Evolutionary conservation across 164 flowering plant species (phyloP), one percentile per base, ranked within the genome.

Genomic region (Dillenia suffruticosa): DNA sequence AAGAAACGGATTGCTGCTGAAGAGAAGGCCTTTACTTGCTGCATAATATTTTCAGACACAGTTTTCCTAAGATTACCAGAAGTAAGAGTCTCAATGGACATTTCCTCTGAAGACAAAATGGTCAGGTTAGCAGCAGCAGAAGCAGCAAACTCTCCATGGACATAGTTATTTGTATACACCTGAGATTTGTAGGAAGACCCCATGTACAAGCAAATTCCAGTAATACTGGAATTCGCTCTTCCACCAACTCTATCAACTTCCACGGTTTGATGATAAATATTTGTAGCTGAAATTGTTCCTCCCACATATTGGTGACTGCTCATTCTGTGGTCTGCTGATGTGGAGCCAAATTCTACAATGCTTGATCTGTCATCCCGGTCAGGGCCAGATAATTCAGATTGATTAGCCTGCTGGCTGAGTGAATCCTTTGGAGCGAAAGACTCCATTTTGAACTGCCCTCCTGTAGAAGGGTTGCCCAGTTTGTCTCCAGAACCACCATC

Each of bases 131-230:
- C 92, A 72, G 94, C 97, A 56, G 99, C 97, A 67, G 92, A 79
- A 46, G 96, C 96, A 63, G 98, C 96, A 73, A 85, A 76, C 9
- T 88, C 94, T 49, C 97, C 99, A 76, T 79, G 96, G 63, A 70
- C 64, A 63, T 92, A 95, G 51, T 81, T 73, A 79, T 95, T 95
- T 46, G 75, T 49, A 50, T 92, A 95, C 24, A 79, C 67, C 58
- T 81, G 73, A 57, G 85, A 78, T 67, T 83, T 87, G 62, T 85
- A 91, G 40, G 56, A 58, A 43, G 80, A 61, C 0, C 97, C 97
- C 77, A 67, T 71, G 66, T 75, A 84, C 16, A 57, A 49, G 69
- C 58, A 58, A 26, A 54, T 71, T 56, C 45, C 58, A n/a, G 56
- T 48, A 10, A 49, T 40, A 47, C 58, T 66, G 59, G 62, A 65